A percentile compares a stretch with the other conserved stretches of the same genome.
Evolutionary conservation across 2,329 filamentous ascomycete genomes (phyloP).

Genomic region (Geosmithia flava): DNA sequence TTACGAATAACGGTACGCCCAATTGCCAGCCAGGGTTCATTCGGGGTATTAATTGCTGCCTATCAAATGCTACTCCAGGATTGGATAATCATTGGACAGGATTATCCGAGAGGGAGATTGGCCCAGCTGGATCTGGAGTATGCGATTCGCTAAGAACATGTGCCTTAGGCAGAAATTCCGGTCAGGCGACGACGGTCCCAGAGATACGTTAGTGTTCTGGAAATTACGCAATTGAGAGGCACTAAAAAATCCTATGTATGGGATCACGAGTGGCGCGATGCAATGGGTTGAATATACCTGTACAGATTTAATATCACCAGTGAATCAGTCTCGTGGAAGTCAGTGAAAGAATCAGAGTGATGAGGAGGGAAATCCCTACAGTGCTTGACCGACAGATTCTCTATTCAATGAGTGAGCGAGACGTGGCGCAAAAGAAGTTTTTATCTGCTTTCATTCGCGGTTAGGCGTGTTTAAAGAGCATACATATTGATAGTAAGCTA

Average conservation of each 20-base stretch:
- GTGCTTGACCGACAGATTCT: too few relatives aligned
- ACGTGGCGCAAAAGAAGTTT: too few relatives aligned
- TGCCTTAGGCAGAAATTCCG: constrained; percentile 18
- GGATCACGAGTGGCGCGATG: too few relatives aligned
- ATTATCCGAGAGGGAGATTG: constrained; percentile 1
- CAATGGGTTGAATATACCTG: too few relatives aligned
- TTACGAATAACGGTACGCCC: neutral
- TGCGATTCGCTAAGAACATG: neutral
- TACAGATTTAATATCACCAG: too few relatives aligned
- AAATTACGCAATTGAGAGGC: constrained; percentile 1
- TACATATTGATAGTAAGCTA: too few relatives aligned
- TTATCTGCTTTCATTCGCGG: too few relatives aligned
- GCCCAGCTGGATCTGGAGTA: neutral
- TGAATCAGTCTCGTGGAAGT: too few relatives aligned
- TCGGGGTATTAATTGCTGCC: neutral
- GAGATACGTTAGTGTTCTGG: constrained; percentile 11
- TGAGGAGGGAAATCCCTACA: too few relatives aligned
- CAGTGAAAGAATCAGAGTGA: too few relatives aligned
- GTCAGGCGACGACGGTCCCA: constrained; percentile 6
- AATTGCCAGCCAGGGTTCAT: neutral
- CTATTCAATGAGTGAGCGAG: too few relatives aligned
- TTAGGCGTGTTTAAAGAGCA: too few relatives aligned
- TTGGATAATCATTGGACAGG: neutral
- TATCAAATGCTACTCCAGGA: neutral
- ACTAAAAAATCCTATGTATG: neutral